Evolutionary conservation across 1,139 yeast species (phyloP).

Genomic region (Geotrichum histeridarum): DNA sequence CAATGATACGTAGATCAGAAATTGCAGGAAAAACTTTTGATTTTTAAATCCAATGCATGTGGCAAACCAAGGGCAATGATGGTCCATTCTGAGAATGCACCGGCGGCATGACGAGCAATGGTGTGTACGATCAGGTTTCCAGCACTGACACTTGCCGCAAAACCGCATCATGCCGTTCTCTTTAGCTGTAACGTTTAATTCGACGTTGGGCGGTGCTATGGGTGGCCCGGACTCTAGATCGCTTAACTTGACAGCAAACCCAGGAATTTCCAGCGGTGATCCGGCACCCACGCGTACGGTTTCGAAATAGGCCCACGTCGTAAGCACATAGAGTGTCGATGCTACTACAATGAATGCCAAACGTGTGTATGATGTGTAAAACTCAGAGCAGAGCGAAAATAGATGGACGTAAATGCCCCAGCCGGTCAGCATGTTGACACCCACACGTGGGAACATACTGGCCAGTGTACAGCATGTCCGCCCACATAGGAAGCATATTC

Average conservation of each 20-base stretch:
- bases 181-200: conserved; percentile 39
- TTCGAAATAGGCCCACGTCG: conserved; percentile 47
- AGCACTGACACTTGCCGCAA: conserved; percentile 68
- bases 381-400: conserved; percentile 29
- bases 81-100: conserved; percentile 49
- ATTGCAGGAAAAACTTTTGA: conserved; percentile 75
- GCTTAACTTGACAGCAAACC: conserved; percentile 24
- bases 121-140: conserved; percentile 83
- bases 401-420: conserved; percentile 56
- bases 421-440: conserved; percentile 47
- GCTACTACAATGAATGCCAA: conserved; percentile 27
- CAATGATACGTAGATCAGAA: conserved; percentile 52
- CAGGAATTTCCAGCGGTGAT: conserved; percentile 40
- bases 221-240: conserved; percentile 28
- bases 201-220: conserved; percentile 39
- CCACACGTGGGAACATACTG: conserved; percentile 54
- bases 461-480: conserved; percentile 48
- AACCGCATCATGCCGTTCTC: conserved; percentile 49
- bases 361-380: conserved; percentile 28
- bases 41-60: conserved; percentile 79
- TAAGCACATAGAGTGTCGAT: conserved; percentile 25
- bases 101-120: conserved; percentile 40
- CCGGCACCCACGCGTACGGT: conserved; percentile 55
- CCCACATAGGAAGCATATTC: conserved; percentile 21
- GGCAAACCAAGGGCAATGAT: conserved; percentile 97